These are phyloP conservation scores for Triangularia verruculosa DNA, from an alignment of 2,329 filamentous ascomycete genomes.

Conservation along the genomic window DNA sequence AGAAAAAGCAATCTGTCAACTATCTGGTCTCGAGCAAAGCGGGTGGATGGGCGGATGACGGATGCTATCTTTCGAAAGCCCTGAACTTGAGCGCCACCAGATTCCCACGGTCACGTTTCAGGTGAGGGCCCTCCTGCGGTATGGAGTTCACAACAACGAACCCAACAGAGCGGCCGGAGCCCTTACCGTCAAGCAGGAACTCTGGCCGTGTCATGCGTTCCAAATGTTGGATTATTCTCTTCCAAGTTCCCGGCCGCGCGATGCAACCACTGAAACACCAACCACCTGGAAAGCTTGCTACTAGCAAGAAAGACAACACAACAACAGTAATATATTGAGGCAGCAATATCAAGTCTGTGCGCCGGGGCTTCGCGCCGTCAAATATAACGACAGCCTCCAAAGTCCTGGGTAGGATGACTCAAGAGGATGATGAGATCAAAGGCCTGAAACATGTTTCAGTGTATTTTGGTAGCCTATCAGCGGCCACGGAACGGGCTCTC, in stretches of 20 bases:
- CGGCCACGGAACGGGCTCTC: background rate
- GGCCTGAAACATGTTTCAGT: constrained; percentile 22
- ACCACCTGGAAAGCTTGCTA: background rate
- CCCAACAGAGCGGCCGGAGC: background rate
- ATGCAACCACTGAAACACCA: background rate
- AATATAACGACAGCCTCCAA: background rate
- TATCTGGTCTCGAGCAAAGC: background rate
- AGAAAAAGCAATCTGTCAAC: background rate
- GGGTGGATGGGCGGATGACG: background rate
- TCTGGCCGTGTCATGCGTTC: background rate
- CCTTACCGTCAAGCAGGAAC: background rate
- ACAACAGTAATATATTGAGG: background rate
- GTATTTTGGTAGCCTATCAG: constrained; percentile 3
- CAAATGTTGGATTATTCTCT: background rate
- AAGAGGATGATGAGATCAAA: background rate
- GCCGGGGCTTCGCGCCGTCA: background rate
- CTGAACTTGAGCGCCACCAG: background rate
- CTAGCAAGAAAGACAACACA: background rate
- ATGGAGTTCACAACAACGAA: background rate
- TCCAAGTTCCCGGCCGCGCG: background rate
- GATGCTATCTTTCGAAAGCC: background rate
- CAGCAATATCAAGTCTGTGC: background rate
- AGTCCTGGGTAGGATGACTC: too few relatives aligned
- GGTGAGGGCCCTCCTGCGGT: background rate
- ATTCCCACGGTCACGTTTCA: background rate